A percentile compares a stretch with the other conserved stretches of the same genome.
Evolutionary conservation across 306 rosid species (phyloP).

Genomic region (Rosa chinensis): DNA sequence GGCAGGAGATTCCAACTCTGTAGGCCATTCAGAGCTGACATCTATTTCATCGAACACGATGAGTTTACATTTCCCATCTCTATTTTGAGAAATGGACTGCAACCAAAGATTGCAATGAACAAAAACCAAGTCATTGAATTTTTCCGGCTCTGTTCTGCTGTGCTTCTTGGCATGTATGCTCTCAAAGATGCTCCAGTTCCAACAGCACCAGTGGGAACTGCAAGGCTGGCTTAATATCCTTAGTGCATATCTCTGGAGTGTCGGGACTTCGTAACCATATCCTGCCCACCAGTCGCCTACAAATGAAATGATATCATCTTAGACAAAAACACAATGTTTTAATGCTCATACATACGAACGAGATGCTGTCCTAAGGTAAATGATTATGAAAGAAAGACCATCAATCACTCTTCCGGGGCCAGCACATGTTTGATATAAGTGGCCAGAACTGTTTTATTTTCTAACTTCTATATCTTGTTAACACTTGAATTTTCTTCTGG

Average conservation of each 20-base stretch:
- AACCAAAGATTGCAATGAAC: constrained; percentile 74
- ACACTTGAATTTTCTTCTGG: background rate
- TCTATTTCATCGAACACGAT: constrained; percentile 58
- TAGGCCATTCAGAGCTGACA: constrained; percentile 62
- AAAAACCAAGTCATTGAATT: constrained; percentile 54
- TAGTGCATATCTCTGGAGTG: constrained; percentile 61
- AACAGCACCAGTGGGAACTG: constrained; percentile 63
- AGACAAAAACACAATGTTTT: background rate
- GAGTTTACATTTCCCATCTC: constrained; percentile 45
- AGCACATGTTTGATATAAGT: background rate
- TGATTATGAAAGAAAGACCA: background rate
- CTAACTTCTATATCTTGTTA: background rate
- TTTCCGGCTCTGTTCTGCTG: constrained; percentile 44
- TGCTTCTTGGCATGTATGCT: constrained; percentile 48
- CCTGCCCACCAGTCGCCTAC: constrained; percentile 80
- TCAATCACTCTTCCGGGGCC: background rate
- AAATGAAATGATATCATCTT: constrained; percentile 6
- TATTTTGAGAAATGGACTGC: constrained; percentile 36
- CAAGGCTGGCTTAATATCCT: constrained; percentile 72
- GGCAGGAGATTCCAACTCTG: constrained; percentile 50
- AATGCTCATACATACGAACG: background rate
- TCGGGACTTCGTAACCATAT: constrained; percentile 69
- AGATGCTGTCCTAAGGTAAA: background rate
- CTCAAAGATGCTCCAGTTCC: constrained; percentile 64
- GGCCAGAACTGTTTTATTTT: background rate